Evolutionary conservation across 2,329 filamentous ascomycete species (phyloP).

Genomic region (Magnaporthiopsis poae): DNA sequence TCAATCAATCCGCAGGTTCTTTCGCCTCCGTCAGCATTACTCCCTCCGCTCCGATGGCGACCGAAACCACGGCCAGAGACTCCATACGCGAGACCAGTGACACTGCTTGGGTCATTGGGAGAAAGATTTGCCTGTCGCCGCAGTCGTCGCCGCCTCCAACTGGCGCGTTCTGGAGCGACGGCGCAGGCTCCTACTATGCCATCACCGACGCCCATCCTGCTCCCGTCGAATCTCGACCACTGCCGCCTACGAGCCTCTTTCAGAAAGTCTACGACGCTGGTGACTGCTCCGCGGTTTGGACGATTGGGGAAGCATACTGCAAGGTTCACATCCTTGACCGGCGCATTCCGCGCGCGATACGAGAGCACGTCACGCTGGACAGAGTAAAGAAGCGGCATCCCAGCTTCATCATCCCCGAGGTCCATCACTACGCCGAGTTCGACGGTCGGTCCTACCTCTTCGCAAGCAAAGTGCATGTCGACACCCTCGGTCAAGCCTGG

Average conservation of each 20-base stretch:
- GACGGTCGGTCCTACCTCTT: not conserved
- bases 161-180: too few species aligned
- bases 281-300: not conserved
- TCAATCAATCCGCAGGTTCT: too few species aligned
- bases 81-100: too few species aligned
- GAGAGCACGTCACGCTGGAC: not conserved
- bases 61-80: too few species aligned
- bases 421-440: not conserved
- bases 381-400: not conserved
- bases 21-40: too few species aligned
- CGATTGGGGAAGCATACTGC: not conserved
- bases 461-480: not conserved
- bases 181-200: too few species aligned
- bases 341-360: not conserved
- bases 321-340: not conserved
- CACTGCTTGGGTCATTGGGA: too few species aligned
- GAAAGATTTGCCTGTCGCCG: too few species aligned
- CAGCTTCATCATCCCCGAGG: not conserved
- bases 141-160: too few species aligned
- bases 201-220: too few species aligned
- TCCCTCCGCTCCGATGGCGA: too few species aligned
- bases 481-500: not conserved
- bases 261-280: not conserved
- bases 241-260: not conserved
- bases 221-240: not conserved